These are phyloP conservation scores for Globisporangium cylindrosporum DNA, from an alignment of 352 stramenopile species.

Conservation along the genomic window DNA sequence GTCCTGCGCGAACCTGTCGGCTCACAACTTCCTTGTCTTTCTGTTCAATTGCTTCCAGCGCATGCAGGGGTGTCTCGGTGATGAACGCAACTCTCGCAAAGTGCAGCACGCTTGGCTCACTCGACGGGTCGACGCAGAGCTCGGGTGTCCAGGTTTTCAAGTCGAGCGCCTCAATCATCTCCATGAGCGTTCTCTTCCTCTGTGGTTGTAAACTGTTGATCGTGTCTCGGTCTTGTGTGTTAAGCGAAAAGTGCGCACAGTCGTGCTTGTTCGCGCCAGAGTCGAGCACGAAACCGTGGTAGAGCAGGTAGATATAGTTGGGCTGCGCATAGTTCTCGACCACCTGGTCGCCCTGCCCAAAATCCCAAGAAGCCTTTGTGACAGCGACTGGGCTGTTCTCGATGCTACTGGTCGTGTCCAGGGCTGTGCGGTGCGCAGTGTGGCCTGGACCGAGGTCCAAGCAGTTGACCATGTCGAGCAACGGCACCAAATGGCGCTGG, in stretches of 20 bases:
- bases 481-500: slow-evolving; percentile 87
- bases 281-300: slow-evolving; percentile 88
- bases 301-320: slow-evolving; percentile 93
- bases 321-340: slow-evolving; percentile 94
- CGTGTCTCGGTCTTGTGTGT: slow-evolving; percentile 13
- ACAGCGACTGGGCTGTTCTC: slow-evolving; percentile 37
- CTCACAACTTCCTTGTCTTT: background rate
- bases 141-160: slow-evolving; percentile 39
- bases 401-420: slow-evolving; percentile 17
- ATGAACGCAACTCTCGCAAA: slow-evolving; percentile 31
- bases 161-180: slow-evolving; percentile 21
- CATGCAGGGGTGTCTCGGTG: slow-evolving; percentile 17
- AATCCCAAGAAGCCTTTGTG: slow-evolving; percentile 70
- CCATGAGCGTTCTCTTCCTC: slow-evolving; percentile 17
- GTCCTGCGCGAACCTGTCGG: background rate
- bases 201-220: slow-evolving; percentile 14
- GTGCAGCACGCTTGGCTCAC: slow-evolving; percentile 7
- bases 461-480: slow-evolving; percentile 96
- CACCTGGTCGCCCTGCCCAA: slow-evolving; percentile 65
- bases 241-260: slow-evolving; percentile 67
- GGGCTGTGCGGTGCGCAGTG: slow-evolving; percentile 45
- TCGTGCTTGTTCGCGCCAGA: slow-evolving; percentile 67
- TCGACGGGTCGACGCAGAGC: slow-evolving; percentile 27
- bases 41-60: background rate
- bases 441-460: slow-evolving; percentile 40